Percentiles rank a stretch among this genome's conserved stretches.
phyloP scores from a whole-genome alignment of 768 basidiomycete species.

The Boletus pseudo-olivaceus region DNA sequence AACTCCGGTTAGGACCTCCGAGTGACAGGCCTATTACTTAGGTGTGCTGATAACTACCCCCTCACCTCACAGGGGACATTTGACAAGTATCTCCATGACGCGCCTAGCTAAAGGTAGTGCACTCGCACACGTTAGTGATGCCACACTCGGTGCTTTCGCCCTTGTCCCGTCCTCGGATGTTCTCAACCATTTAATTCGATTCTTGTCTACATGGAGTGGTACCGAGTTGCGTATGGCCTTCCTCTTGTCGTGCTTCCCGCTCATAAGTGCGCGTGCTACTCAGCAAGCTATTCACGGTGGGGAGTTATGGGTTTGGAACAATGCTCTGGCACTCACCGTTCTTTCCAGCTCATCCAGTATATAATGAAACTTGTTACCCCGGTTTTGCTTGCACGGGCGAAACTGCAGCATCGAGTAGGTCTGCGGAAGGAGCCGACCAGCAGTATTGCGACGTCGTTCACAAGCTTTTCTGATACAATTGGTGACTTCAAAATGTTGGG shows the following conservation, averaged over 20 bases:
- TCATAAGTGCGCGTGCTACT: slow-evolving; percentile 3
- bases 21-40: no score
- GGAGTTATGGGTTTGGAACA: not conserved
- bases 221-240: slow-evolving; percentile 64
- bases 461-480: slow-evolving; percentile 53
- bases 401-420: slow-evolving; percentile 64
- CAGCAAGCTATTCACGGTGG: slow-evolving; percentile 77
- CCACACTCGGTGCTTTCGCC: slow-evolving; percentile 61
- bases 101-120: slow-evolving; percentile 43
- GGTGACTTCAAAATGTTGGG: slow-evolving; percentile 71
- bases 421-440: slow-evolving; percentile 53
- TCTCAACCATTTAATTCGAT: slow-evolving; percentile 70
- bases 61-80: not conserved
- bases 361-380: slow-evolving; percentile 67
- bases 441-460: slow-evolving; percentile 46
- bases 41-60: not conserved
- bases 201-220: slow-evolving; percentile 79
- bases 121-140: slow-evolving; percentile 55
- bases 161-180: slow-evolving; percentile 56
- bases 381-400: slow-evolving; percentile 61
- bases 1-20: not conserved
- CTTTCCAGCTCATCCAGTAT: slow-evolving; percentile 65
- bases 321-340: not conserved
- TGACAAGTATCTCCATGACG: slow-evolving; percentile 42
- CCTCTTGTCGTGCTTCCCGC: slow-evolving; percentile 8